Evolutionary conservation across 257 asterid genomes (phyloP).

Genomic region (Nicotiana paniculata): DNA sequence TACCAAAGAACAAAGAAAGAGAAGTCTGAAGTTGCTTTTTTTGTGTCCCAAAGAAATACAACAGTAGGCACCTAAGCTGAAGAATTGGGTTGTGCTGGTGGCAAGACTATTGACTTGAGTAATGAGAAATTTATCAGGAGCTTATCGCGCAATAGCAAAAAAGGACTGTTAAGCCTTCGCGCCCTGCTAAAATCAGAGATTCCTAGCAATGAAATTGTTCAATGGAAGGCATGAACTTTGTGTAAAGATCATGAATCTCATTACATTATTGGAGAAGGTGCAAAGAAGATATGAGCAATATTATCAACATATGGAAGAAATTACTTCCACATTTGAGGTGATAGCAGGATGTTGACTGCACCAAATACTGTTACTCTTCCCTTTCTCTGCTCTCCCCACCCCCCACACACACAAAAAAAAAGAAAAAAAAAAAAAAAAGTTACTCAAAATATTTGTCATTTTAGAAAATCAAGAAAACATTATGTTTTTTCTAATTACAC

Average conservation of each 20-base stretch:
- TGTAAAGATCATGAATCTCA: no score
- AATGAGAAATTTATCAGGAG: slow-evolving; percentile 37
- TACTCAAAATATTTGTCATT: no score
- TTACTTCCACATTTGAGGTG: slow-evolving; percentile 58
- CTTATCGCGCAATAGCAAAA: slow-evolving; percentile 34
- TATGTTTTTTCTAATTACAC: no score
- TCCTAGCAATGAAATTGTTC: no score
- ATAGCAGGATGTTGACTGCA: slow-evolving; percentile 61
- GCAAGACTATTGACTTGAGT: slow-evolving; percentile 32
- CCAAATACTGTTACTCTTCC: slow-evolving; percentile 24
- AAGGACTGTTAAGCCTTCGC: slow-evolving; percentile 36
- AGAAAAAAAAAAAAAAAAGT: no score
- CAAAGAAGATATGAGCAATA: slow-evolving; percentile 78
- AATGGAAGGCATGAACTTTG: no score
- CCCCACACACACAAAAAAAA: no score
- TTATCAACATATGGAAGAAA: slow-evolving; percentile 50
- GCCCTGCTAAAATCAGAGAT: slow-evolving; percentile 50
- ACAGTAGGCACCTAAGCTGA: slow-evolving; percentile 58
- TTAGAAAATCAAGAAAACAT: no score
- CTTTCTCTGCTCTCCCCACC: no score
- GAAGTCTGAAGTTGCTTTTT: slow-evolving; percentile 46
- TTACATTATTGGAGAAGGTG: slow-evolving; percentile 72
- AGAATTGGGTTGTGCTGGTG: slow-evolving; percentile 59
- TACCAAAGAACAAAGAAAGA: slow-evolving; percentile 31
- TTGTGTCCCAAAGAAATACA: slow-evolving; percentile 70